A percentile compares a stretch with the other conserved stretches of the same genome.
Conservation (phyloP, 2,329 filamentous ascomycete genomes). For the Monilinia laxa region DNA sequence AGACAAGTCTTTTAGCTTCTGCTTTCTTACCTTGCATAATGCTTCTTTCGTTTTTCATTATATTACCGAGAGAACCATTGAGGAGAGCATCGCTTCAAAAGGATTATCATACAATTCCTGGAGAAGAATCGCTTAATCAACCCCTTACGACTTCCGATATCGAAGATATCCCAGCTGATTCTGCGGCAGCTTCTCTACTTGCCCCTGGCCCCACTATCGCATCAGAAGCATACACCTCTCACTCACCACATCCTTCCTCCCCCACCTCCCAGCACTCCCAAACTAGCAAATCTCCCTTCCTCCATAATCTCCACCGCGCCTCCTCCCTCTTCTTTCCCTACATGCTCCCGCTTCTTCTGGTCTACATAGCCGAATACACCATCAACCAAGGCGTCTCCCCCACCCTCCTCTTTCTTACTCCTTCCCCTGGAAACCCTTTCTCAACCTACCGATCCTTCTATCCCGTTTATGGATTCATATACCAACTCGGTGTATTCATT, state of each 20-base stretch:
- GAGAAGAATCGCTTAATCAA: constrained; percentile 41
- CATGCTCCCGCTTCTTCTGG: constrained; percentile 88
- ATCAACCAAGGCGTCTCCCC: constrained; percentile 95
- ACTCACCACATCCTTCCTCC: constrained; percentile 28
- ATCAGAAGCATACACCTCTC: constrained; percentile 44
- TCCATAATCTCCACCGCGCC: constrained; percentile 62
- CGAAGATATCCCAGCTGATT: constrained; percentile 42
- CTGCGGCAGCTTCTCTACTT: constrained; percentile 50
- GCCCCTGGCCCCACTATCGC: constrained; percentile 41
- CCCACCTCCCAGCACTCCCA: background rate
- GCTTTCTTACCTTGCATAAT: constrained; percentile 79
- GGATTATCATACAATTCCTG: constrained; percentile 51
- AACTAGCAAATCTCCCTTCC: constrained; percentile 38
- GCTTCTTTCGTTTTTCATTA: constrained; percentile 79
- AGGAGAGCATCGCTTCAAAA: constrained; percentile 47
- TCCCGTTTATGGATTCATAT: constrained; percentile 90
- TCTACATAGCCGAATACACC: constrained; percentile 95
- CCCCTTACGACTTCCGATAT: constrained; percentile 16
- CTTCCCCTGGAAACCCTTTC: constrained; percentile 74
- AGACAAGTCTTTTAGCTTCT: constrained; percentile 70
- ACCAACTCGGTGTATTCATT: constrained; percentile 93
- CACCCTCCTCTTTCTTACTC: constrained; percentile 88
- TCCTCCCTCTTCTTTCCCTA: constrained; percentile 70
- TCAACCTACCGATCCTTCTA: constrained; percentile 83
- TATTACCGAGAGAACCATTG: constrained; percentile 71